These are phyloP conservation scores for Trametes cubensis DNA, from an alignment of 768 basidiomycete genomes.

Conservation along the genomic window DNA sequence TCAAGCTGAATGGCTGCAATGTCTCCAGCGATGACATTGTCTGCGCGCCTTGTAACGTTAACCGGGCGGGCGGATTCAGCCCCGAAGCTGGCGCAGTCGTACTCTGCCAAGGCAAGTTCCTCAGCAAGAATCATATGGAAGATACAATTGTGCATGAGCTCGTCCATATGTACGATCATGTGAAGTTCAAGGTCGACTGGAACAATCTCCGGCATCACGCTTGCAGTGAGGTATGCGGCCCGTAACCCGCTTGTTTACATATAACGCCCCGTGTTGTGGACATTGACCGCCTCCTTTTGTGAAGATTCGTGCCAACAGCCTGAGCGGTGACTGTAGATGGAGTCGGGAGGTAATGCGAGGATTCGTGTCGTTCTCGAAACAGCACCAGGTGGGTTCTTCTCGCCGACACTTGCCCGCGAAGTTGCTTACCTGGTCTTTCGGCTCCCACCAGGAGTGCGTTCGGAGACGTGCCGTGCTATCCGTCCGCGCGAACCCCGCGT, in stretches of 20 bases:
- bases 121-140: constrained; percentile 86
- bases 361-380: constrained; percentile 81
- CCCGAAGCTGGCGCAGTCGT: constrained; percentile 78
- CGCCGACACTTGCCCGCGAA: constrained; percentile 16
- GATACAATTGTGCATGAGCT: constrained; percentile 93
- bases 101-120: constrained; percentile 84
- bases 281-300: background rate
- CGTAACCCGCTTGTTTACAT: background rate
- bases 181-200: constrained; percentile 94
- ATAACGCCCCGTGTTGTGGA: constrained; percentile 8
- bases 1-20: constrained; percentile 72
- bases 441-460: constrained; percentile 72
- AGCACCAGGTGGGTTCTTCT: constrained; percentile 75
- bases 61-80: constrained; percentile 78
- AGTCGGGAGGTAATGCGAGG: constrained; percentile 80
- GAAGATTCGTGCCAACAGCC: constrained; percentile 92
- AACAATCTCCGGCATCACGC: constrained; percentile 89
- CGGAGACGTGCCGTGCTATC: constrained; percentile 84
- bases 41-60: constrained; percentile 81
- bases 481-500: constrained; percentile 78
- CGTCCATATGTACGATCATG: constrained; percentile 94
- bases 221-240: constrained; percentile 83
- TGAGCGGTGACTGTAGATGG: constrained; percentile 92
- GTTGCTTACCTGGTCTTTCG: background rate
- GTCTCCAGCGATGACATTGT: constrained; percentile 74